These are phyloP conservation scores for Nothomitra cinnamomea DNA, from an alignment of 2,329 filamentous ascomycete genomes.

Conservation along the genomic window DNA sequence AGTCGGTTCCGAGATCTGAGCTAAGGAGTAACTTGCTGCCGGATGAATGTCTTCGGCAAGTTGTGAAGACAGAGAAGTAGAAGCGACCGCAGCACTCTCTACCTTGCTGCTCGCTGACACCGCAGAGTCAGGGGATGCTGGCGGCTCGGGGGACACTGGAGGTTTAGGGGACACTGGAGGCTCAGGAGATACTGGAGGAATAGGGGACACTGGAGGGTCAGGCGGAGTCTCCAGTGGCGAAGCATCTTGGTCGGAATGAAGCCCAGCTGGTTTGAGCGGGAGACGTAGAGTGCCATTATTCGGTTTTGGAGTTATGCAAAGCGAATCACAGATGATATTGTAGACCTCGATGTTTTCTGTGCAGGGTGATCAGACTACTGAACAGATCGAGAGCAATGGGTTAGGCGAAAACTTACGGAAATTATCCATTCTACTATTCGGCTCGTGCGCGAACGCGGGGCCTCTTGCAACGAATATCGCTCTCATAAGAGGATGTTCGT, in stretches of 20 bases:
- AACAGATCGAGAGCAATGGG: background rate
- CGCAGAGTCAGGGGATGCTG: background rate
- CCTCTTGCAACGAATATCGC: constrained; percentile 88
- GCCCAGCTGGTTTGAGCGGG: constrained; percentile 45
- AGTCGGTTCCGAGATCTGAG: background rate
- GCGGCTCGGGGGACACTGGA: too few species aligned
- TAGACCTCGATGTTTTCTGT: constrained; percentile 88
- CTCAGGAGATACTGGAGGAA: too few species aligned
- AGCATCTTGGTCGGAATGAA: constrained; percentile 36
- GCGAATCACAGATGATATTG: constrained; percentile 80
- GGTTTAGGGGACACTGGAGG: too few species aligned
- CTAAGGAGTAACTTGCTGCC: background rate
- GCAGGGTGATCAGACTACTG: constrained; percentile 5
- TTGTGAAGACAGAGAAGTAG: background rate
- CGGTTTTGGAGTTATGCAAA: constrained; percentile 53
- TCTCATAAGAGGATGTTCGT: constrained; percentile 86
- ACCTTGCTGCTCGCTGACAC: background rate
- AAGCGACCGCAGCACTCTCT: background rate
- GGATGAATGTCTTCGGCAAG: background rate
- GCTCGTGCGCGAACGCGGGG: constrained; percentile 74
- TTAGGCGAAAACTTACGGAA: constrained; percentile 52
- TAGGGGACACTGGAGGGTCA: background rate
- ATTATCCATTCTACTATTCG: constrained; percentile 59
- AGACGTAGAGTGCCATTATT: constrained; percentile 81
- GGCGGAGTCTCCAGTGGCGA: background rate